Evolutionary conservation across 129 eudicot genomes (phyloP).

Genomic region (Flaveria linearis): DNA sequence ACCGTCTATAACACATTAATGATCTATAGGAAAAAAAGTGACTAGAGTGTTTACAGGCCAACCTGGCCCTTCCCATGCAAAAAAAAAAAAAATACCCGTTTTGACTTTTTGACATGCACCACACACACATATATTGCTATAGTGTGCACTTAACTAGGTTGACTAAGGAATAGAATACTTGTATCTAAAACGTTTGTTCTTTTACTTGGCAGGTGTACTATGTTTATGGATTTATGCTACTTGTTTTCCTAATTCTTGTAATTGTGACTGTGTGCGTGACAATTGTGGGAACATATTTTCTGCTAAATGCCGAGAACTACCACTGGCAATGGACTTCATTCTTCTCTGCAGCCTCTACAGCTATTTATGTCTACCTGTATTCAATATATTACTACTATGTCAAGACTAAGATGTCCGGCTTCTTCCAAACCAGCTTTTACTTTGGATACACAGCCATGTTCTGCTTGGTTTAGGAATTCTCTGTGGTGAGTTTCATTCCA

Average conservation of each 20-base stretch:
- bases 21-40: background rate
- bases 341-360: constrained; percentile 91
- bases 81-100: background rate
- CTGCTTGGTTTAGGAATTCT: constrained; percentile 84
- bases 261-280: constrained; percentile 93
- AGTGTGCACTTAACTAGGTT: background rate
- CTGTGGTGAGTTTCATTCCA: constrained; percentile 55
- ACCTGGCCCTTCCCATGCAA: background rate
- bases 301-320: constrained; percentile 89
- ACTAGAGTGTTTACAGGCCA: background rate
- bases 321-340: constrained; percentile 98
- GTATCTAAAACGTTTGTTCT: constrained; percentile 3
- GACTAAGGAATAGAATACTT: background rate
- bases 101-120: background rate
- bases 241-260: constrained; percentile 71
- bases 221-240: constrained; percentile 91
- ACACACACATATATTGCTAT: background rate
- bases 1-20: background rate
- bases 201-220: constrained; percentile 74
- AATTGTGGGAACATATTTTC: constrained; percentile 86
- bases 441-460: constrained; percentile 91
- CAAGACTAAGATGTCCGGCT: constrained; percentile 96
- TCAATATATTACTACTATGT: constrained; percentile 80
- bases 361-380: constrained; percentile 78
- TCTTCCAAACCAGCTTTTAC: constrained; percentile 93